Conservation (phyloP, 2,329 filamentous ascomycete species). For the Proliferodiscus dingleyae region DNA sequence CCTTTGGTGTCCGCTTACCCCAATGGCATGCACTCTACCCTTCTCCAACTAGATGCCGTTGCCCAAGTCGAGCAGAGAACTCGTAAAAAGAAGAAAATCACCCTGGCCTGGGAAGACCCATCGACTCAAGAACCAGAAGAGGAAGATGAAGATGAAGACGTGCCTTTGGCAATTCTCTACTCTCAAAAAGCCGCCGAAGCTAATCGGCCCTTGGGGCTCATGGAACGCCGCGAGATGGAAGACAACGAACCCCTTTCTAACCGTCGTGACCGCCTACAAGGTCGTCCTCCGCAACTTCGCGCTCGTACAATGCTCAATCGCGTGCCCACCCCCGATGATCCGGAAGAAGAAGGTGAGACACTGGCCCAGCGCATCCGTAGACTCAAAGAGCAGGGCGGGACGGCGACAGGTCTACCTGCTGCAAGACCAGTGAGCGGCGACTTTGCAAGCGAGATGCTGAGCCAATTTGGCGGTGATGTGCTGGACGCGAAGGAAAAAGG, state of each 20-base stretch:
- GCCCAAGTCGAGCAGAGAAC: slow-evolving; percentile 76
- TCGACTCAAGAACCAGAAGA: slow-evolving; percentile 39
- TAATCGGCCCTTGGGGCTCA: slow-evolving; percentile 64
- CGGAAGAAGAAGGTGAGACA: slow-evolving; percentile 54
- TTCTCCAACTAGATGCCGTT: slow-evolving; percentile 86
- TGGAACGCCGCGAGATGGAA: slow-evolving; percentile 79
- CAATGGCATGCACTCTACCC: slow-evolving; percentile 82
- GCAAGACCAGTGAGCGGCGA: slow-evolving; percentile 54
- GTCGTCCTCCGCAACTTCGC: slow-evolving; percentile 20
- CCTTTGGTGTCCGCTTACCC: slow-evolving; percentile 58
- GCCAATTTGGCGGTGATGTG: slow-evolving; percentile 51
- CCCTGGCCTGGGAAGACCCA: slow-evolving; percentile 84
- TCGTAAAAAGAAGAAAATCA: slow-evolving; percentile 69
- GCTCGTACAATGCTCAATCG: slow-evolving; percentile 27
- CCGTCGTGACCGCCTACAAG: slow-evolving; percentile 28
- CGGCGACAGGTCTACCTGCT: slow-evolving; percentile 20
- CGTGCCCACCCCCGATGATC: slow-evolving; percentile 28
- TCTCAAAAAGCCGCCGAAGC: slow-evolving; percentile 49
- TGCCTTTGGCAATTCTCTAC: slow-evolving; percentile 79
- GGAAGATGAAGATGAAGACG: slow-evolving; percentile 69
- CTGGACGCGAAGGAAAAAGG: slow-evolving; percentile 31
- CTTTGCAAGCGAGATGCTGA: slow-evolving; percentile 66
- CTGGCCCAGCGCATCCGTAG: slow-evolving; percentile 61
- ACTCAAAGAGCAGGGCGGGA: slow-evolving; percentile 51
- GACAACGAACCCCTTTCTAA: slow-evolving; percentile 71